Conservation (phyloP, 768 basidiomycete genomes). For the Thelephora aurantiotincta region DNA sequence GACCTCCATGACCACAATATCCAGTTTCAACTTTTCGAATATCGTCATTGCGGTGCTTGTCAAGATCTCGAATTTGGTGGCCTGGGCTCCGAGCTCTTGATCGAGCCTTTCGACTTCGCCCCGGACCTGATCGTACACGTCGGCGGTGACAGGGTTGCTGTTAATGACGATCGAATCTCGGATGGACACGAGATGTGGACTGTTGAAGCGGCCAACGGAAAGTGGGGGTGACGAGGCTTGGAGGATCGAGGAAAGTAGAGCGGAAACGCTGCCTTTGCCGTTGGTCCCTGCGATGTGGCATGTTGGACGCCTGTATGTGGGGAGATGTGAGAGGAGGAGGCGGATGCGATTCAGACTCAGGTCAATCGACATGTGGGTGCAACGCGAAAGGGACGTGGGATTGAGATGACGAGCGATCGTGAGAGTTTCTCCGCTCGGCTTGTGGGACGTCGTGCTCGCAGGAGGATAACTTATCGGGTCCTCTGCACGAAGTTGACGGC, state of each 20-base stretch:
- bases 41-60: slow-evolving; percentile 67
- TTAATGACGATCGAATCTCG: slow-evolving; percentile 68
- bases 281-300: slow-evolving; percentile 92
- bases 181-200: slow-evolving; percentile 74
- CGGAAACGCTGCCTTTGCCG: slow-evolving; percentile 91
- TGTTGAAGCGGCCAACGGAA: slow-evolving; percentile 76
- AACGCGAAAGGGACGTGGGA: too few relatives aligned
- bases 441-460: too few relatives aligned
- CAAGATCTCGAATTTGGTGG: slow-evolving; percentile 77
- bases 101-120: slow-evolving; percentile 34
- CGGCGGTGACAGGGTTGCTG: slow-evolving; percentile 31
- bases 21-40: slow-evolving; percentile 58
- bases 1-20: slow-evolving; percentile 81
- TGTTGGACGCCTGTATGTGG: slow-evolving; percentile 61
- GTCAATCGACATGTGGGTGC: slow-evolving; percentile 29
- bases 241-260: slow-evolving; percentile 68
- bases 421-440: too few relatives aligned
- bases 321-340: slow-evolving; percentile 37
- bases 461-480: too few relatives aligned
- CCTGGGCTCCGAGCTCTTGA: slow-evolving; percentile 25
- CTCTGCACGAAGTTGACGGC: too few relatives aligned
- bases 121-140: slow-evolving; percentile 33
- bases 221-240: slow-evolving; percentile 36
- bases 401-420: too few relatives aligned
- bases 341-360: slow-evolving; percentile 48